Percentiles rank a stretch among this genome's conserved stretches.
Conservation (phyloP, 495 filamentous ascomycete species). For the Hapsidospora chrysogenum region DNA sequence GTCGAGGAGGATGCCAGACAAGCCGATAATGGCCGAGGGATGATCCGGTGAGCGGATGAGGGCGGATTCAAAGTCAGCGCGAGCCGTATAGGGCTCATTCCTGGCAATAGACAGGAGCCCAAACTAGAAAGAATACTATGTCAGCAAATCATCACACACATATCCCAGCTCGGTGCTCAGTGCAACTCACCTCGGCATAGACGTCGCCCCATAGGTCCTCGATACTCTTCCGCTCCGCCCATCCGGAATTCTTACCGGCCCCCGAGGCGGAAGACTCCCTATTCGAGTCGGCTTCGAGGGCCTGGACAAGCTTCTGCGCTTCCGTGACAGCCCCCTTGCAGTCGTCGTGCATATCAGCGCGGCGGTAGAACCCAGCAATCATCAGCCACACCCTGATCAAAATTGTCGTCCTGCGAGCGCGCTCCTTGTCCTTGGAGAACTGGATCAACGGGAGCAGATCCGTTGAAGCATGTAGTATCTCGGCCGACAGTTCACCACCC, state of each 20-base stretch:
- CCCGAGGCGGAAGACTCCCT: constrained; percentile 30
- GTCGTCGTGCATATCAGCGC: constrained; percentile 62
- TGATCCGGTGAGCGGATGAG: constrained; percentile 60
- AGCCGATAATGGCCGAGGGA: constrained; percentile 58
- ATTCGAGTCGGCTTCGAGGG: constrained; percentile 33
- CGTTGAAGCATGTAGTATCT: constrained; percentile 8
- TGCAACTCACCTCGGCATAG: constrained; percentile 43
- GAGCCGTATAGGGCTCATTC: constrained; percentile 45
- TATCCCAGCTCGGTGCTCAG: neutral
- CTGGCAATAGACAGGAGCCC: constrained; percentile 50
- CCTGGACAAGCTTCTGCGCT: constrained; percentile 50
- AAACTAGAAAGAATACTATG: constrained; percentile 26
- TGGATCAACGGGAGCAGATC: constrained; percentile 27
- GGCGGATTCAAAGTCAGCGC: constrained; percentile 62
- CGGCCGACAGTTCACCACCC: constrained; percentile 6
- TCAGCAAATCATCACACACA: constrained; percentile 16
- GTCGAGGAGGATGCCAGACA: constrained; percentile 74
- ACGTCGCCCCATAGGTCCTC: constrained; percentile 74
- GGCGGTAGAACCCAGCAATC: constrained; percentile 72
- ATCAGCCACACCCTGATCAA: constrained; percentile 78
- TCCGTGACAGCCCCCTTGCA: constrained; percentile 64
- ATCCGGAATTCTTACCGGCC: constrained; percentile 42
- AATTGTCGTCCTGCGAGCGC: constrained; percentile 40
- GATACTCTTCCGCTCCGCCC: constrained; percentile 57
- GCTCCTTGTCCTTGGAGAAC: constrained; percentile 30